These are phyloP conservation scores for Pleurotus sapidus DNA, from an alignment of 768 basidiomycete genomes.

Conservation along the genomic window DNA sequence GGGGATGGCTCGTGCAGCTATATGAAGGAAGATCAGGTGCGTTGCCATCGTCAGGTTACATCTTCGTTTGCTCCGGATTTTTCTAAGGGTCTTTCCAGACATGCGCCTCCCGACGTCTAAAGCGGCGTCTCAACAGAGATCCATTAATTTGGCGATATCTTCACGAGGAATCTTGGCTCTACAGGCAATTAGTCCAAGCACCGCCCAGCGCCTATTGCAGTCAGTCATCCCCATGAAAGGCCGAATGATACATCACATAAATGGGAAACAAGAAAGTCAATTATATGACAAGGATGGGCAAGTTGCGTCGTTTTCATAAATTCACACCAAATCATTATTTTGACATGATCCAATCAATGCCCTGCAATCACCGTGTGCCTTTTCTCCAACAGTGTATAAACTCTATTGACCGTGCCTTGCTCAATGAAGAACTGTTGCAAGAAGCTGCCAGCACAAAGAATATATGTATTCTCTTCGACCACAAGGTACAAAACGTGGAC, in stretches of 20 bases:
- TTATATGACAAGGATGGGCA: slow-evolving; percentile 86
- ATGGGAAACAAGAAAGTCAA: slow-evolving; percentile 78
- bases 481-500: slow-evolving; percentile 76
- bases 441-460: slow-evolving; percentile 62
- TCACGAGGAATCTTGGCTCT: slow-evolving; percentile 90
- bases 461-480: slow-evolving; percentile 73
- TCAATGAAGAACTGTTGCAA: slow-evolving; percentile 84
- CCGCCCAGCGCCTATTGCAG: slow-evolving; percentile 68
- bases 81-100: slow-evolving; percentile 41
- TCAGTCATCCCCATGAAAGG: slow-evolving; percentile 92
- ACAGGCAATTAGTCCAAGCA: slow-evolving; percentile 69
- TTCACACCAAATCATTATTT: not conserved
- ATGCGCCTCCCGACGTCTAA: slow-evolving; percentile 71
- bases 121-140: slow-evolving; percentile 68
- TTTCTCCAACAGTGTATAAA: slow-evolving; percentile 74
- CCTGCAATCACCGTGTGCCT: slow-evolving; percentile 16
- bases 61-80: slow-evolving; percentile 10
- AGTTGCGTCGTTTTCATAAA: slow-evolving; percentile 40
- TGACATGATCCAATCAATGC: slow-evolving; percentile 10
- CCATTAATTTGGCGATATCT: slow-evolving; percentile 96
- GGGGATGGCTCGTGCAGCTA: slow-evolving; percentile 81
- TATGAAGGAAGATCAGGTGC: slow-evolving; percentile 80
- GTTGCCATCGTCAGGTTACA: slow-evolving; percentile 11
- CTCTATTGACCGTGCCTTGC: slow-evolving; percentile 84
- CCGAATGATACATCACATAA: slow-evolving; percentile 85